Percentiles rank a stretch among this genome's conserved stretches.
These are phyloP conservation scores for sorghum (Sorghum bicolor) DNA, from an alignment of 176 grass and related monocot species.

Conservation along the genomic window Sorghum_bicolor_NCBIv3 NC_012879.2:57032001-57032500, in stretches of 20 bases:
- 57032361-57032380: constrained; percentile 13
- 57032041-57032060: too few relatives aligned
- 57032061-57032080: too few relatives aligned
- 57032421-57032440: background rate
- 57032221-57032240: background rate
- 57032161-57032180: background rate
- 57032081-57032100: too few relatives aligned
- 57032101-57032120: too few relatives aligned
- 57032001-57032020: too few relatives aligned
- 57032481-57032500: too few relatives aligned
- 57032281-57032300: constrained; percentile 13
- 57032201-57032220: constrained; percentile 45
- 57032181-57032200: constrained; percentile 40
- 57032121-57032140: too few relatives aligned
- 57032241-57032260: too few relatives aligned
- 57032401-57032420: background rate
- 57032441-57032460: background rate
- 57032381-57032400: background rate
- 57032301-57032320: constrained; percentile 36
- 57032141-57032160: too few relatives aligned
- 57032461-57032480: too few relatives aligned
- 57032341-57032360: background rate
- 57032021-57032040: too few relatives aligned
- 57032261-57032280: background rate
- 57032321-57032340: constrained; percentile 37